Evolutionary conservation across 2,329 filamentous ascomycete species (phyloP), one percentile per base, ranked within the genome.

Genomic region (Cercospora sesami): DNA sequence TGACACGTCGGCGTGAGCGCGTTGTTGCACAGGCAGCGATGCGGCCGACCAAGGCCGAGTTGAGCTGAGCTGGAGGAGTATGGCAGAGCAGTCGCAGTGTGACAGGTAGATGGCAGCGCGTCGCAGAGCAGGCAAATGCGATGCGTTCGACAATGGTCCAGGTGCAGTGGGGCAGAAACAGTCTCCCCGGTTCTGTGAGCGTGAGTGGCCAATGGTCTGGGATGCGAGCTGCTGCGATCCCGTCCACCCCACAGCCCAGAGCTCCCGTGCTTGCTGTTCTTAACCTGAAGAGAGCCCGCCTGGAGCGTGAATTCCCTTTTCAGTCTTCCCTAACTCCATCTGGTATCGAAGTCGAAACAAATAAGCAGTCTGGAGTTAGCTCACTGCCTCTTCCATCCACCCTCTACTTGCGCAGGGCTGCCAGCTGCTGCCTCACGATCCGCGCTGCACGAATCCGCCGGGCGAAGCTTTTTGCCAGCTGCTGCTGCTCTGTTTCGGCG

Each of bases 321-420:
- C 53, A 58, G 53, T 58, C 53, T 58, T 58, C 53, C 53, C 53
- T 30, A 58, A 58, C 53, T 33, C 26, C 53, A 58, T 58, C 53
- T 58, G 53, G 53, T 33, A 58, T 30, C 53, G 45, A 23, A n/a
- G 53, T 58, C 53, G 53, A 58, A 58, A 58, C 53, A n/a, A 31
- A 58, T 58, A 58, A 58, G 53, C 53, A 58, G 53, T 58, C 53
- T 10, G 45, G 12, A 58, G 53, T 18, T 58, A 58, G 53, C 53
- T 18, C 53, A 58, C 30, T 58, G 30, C 53, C 53, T 58, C 26
- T 51, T 51, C 26, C 26, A 31, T 57, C 53, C 14, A 31, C 53
- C 53, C 36, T 42, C 6, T n/a, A 8, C 16, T 4, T n/a, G 16
- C 53, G 3, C n/a, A 12, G 5, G 8, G 6, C 53, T 58, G 53